These are phyloP conservation scores for Agrocybe pediades DNA, from an alignment of 768 basidiomycete species.

Conservation along the genomic window DNA sequence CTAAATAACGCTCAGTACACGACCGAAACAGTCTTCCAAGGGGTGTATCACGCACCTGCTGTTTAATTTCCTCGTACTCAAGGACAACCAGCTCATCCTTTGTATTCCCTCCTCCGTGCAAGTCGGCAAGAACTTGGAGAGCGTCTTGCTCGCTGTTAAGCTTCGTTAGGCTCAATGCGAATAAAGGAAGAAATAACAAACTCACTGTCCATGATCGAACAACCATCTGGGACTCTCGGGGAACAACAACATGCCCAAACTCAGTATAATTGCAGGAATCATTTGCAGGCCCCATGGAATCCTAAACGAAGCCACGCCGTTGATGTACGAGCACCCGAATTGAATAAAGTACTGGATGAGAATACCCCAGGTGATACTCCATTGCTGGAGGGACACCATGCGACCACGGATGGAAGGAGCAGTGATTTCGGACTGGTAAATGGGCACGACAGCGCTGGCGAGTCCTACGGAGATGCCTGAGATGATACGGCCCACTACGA, in stretches of 20 bases:
- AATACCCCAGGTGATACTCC: slow-evolving; percentile 82
- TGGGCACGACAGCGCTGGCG: slow-evolving; percentile 65
- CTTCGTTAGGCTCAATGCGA: too few species aligned
- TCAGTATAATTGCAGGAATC: slow-evolving; percentile 75
- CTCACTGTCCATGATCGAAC: slow-evolving; percentile 58
- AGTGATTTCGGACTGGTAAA: slow-evolving; percentile 79
- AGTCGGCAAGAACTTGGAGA: slow-evolving; percentile 70
- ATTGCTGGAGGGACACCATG: slow-evolving; percentile 78
- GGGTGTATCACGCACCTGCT: slow-evolving; percentile 30
- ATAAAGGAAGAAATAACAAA: neutral
- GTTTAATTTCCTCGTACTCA: slow-evolving; percentile 70
- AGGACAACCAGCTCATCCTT: slow-evolving; percentile 64
- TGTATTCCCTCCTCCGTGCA: slow-evolving; percentile 66
- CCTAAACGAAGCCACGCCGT: slow-evolving; percentile 72
- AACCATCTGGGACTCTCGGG: slow-evolving; percentile 76
- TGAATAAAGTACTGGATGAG: slow-evolving; percentile 76
- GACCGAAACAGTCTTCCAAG: neutral
- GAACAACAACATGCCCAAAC: slow-evolving; percentile 66
- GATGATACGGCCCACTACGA: slow-evolving; percentile 70
- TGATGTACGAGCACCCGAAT: slow-evolving; percentile 74
- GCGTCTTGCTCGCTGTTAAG: slow-evolving; percentile 57
- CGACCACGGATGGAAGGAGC: slow-evolving; percentile 72
- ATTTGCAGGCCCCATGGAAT: slow-evolving; percentile 82
- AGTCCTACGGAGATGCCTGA: slow-evolving; percentile 70
- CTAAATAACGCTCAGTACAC: slow-evolving; percentile 9